Percentiles rank a stretch among this genome's conserved stretches.
These are phyloP conservation scores for Euclidium syriacum DNA, from an alignment of 345 rosid species.

Conservation along the genomic window DNA sequence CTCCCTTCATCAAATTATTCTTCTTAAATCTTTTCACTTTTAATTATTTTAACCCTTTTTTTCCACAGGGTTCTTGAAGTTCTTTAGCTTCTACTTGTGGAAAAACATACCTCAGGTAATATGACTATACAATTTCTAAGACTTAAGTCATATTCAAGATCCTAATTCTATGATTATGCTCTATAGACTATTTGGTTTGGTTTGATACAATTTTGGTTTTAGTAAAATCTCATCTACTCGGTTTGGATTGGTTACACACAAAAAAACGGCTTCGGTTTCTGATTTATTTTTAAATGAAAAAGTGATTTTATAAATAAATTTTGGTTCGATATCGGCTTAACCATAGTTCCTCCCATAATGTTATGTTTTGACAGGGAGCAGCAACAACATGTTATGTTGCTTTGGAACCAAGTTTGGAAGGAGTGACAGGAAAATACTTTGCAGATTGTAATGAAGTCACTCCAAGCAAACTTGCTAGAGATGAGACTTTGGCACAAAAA, in stretches of 20 bases:
- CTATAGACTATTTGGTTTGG: too few species aligned
- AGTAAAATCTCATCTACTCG: too few species aligned
- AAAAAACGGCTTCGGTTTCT: too few species aligned
- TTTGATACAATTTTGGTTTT: too few species aligned
- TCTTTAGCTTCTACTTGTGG: conserved; percentile 63
- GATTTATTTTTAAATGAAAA: too few species aligned
- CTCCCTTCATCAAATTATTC: not conserved
- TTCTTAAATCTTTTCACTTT: not conserved
- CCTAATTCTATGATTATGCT: not conserved
- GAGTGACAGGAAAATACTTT: conserved; percentile 71
- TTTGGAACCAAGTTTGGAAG: conserved; percentile 60
- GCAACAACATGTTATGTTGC: conserved; percentile 92
- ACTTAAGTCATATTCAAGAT: not conserved
- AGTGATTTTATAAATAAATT: too few species aligned
- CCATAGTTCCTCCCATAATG: not conserved
- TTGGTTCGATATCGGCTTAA: too few species aligned
- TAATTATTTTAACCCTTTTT: not conserved
- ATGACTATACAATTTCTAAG: not conserved
- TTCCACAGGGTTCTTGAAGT: conserved; percentile 50
- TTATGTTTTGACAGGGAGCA: conserved; percentile 57
- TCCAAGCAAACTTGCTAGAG: conserved; percentile 56
- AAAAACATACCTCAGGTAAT: conserved; percentile 84
- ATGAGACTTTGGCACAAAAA: conserved; percentile 44
- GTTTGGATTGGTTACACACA: too few species aligned
- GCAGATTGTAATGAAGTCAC: conserved; percentile 64